Conservation (phyloP, 2,329 filamentous ascomycete genomes). For the Ceratocystis colombiana region DNA sequence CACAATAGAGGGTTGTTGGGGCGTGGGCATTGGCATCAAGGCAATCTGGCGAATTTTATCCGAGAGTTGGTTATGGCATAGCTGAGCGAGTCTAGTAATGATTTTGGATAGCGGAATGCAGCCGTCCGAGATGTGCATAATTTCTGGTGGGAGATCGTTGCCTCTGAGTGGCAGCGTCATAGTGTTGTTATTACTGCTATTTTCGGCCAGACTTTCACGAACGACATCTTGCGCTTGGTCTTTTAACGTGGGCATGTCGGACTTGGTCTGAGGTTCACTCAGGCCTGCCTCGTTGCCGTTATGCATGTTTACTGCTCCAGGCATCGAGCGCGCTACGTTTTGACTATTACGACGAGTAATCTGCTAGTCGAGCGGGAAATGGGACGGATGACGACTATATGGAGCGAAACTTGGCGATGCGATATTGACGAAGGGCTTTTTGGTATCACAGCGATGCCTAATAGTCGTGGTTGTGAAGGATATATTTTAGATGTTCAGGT, state of each 20-base stretch:
- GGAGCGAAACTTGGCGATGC: too few species aligned
- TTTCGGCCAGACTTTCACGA: constrained; percentile 3
- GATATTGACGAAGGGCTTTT: too few species aligned
- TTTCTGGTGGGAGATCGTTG: constrained; percentile 51
- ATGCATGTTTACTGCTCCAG: constrained; percentile 47
- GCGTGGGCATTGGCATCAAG: constrained; percentile 50
- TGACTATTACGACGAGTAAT: not conserved
- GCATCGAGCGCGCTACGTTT: constrained; percentile 35
- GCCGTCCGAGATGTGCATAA: constrained; percentile 61
- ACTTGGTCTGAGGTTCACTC: constrained; percentile 33
- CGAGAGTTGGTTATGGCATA: constrained; percentile 67
- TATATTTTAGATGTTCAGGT: not conserved
- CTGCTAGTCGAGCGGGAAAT: too few species aligned
- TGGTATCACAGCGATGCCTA: too few species aligned
- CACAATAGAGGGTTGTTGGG: constrained; percentile 27
- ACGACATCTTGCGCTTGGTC: constrained; percentile 29
- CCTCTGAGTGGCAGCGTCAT: constrained; percentile 33
- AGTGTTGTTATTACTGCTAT: constrained; percentile 17
- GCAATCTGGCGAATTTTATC: constrained; percentile 61
- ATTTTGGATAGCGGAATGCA: constrained; percentile 68
- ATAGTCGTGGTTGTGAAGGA: too few species aligned
- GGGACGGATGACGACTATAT: too few species aligned
- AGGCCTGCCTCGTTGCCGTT: constrained; percentile 34
- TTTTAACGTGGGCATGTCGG: constrained; percentile 31
- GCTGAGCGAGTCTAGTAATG: constrained; percentile 68